Conservation (phyloP, 345 rosid species). For the Salix arbutifolia region DNA sequence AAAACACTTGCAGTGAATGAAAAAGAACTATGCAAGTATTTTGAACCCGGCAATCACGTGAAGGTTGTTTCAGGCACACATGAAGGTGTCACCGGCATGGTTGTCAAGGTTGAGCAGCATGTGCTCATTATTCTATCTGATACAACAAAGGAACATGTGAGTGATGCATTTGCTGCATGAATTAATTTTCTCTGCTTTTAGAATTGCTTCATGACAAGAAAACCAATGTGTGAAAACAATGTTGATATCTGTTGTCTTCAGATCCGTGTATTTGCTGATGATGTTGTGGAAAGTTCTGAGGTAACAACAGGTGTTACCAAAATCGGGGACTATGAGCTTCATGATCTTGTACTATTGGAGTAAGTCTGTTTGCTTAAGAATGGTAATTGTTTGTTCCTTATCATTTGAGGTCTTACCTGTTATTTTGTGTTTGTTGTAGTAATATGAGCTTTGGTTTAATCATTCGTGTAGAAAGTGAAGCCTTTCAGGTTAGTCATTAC, state of each 20-base stretch:
- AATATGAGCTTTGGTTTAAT: constrained; percentile 85
- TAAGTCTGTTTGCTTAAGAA: constrained; percentile 36
- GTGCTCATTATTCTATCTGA: constrained; percentile 82
- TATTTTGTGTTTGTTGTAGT: constrained; percentile 43
- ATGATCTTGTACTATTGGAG: constrained; percentile 91
- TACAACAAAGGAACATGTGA: constrained; percentile 92
- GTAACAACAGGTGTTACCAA: constrained; percentile 85
- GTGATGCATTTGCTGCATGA: constrained; percentile 13
- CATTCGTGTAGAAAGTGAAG: constrained; percentile 95
- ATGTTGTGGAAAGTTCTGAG: constrained; percentile 95
- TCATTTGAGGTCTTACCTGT: constrained; percentile 13
- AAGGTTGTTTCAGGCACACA: constrained; percentile 93
- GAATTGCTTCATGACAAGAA: not conserved
- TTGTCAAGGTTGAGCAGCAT: constrained; percentile 93
- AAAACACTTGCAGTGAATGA: constrained; percentile 80
- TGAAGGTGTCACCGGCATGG: constrained; percentile 97
- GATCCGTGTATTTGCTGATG: constrained; percentile 91
- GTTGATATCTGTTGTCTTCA: constrained; percentile 29
- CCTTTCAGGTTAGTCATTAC: constrained; percentile 58
- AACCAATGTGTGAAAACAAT: not conserved
- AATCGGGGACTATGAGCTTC: constrained; percentile 91
- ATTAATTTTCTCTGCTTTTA: not conserved
- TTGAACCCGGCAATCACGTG: constrained; percentile 97
- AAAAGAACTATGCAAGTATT: constrained; percentile 87
- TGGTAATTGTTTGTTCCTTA: constrained; percentile 1